phyloP scores from a whole-genome alignment of 352 stramenopile genomes.

The Phytophthora hibernalis region DNA sequence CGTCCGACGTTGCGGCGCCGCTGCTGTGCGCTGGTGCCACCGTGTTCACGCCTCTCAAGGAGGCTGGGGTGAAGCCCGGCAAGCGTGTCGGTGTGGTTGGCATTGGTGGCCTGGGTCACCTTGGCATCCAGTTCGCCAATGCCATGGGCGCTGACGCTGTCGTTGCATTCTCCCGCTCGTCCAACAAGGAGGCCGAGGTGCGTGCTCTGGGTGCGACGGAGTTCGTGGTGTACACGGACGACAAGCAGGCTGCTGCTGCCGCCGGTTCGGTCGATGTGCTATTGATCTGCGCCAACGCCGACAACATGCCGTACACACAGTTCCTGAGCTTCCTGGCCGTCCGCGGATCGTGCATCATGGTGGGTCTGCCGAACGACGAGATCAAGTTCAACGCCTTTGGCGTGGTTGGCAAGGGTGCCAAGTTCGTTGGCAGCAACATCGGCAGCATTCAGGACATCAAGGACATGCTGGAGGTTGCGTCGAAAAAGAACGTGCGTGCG shows the following conservation, averaged over 20 bases:
- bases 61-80: conserved; percentile 51
- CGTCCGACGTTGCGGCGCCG: conserved; percentile 58
- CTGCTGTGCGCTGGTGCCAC: conserved; percentile 88
- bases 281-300: conserved; percentile 71
- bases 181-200: conserved; percentile 65
- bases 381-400: conserved; percentile 59
- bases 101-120: conserved; percentile 86
- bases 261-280: conserved; percentile 63
- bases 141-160: conserved; percentile 64
- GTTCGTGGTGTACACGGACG: conserved; percentile 62
- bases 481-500: conserved; percentile 63
- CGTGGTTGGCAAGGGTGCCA: conserved; percentile 48
- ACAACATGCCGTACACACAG: conserved; percentile 51
- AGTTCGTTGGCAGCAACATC: conserved; percentile 77
- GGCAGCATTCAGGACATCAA: conserved; percentile 82
- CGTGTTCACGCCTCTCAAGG: conserved; percentile 75
- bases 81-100: conserved; percentile 76
- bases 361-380: conserved; percentile 70
- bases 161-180: conserved; percentile 70
- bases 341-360: conserved; percentile 66
- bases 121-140: conserved; percentile 83
- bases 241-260: conserved; percentile 41
- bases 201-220: conserved; percentile 62
- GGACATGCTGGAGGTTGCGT: conserved; percentile 86
- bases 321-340: conserved; percentile 65